These are phyloP conservation scores for Mycena filopes DNA, from an alignment of 768 basidiomycete genomes.

Conservation along the genomic window DNA sequence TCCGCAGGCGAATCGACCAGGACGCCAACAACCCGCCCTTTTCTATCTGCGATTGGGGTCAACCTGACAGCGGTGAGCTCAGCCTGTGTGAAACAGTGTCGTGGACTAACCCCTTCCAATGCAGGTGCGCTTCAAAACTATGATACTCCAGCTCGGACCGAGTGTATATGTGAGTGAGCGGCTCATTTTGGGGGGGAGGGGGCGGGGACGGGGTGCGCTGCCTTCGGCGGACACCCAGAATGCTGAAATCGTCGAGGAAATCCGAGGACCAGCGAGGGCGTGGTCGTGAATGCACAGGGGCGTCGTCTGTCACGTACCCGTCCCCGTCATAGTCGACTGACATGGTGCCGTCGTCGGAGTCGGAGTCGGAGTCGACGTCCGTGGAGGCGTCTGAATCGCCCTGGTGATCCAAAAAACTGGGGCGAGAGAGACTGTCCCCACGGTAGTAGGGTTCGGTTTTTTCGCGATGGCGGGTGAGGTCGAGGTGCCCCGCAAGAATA, in stretches of 20 bases:
- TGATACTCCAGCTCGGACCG: conserved; percentile 1
- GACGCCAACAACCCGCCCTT: background rate
- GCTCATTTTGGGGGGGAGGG: background rate
- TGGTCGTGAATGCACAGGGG: background rate
- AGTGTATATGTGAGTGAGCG: background rate
- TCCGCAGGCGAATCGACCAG: background rate
- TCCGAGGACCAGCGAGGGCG: background rate
- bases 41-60: background rate
- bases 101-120: background rate
- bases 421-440: background rate
- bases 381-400: background rate
- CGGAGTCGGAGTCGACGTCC: background rate
- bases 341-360: too few relatives aligned
- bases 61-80: background rate
- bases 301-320: background rate
- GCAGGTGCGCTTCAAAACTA: background rate
- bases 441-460: background rate
- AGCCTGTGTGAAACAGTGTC: too few relatives aligned
- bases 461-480: background rate
- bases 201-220: background rate
- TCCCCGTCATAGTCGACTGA: background rate
- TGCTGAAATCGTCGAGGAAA: background rate
- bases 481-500: background rate
- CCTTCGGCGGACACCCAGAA: background rate
- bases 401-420: background rate